Evolutionary conservation across 148 eudicot genomes (phyloP).

Genomic region (Dysphania ambrosioides): DNA sequence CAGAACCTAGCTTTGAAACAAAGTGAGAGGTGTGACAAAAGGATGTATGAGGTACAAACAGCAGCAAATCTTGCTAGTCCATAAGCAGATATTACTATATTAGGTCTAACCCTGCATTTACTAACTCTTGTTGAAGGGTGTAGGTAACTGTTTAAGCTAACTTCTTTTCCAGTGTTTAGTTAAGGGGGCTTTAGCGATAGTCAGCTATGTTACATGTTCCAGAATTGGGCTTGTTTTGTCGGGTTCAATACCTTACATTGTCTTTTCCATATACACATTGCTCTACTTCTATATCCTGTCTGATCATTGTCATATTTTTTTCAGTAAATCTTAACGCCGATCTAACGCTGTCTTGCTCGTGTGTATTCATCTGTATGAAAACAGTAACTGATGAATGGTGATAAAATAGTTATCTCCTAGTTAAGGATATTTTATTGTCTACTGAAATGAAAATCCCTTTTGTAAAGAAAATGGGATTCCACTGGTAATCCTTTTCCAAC

Average conservation of each 20-base stretch:
- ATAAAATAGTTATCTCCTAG: no score
- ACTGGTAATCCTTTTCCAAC: no score
- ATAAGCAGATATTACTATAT: neutral
- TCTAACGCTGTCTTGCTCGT: neutral
- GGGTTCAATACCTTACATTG: neutral
- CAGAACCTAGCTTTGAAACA: constrained; percentile 5
- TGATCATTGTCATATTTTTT: no score
- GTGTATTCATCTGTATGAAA: neutral
- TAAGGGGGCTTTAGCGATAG: neutral
- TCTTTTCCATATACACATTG: no score
- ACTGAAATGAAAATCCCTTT: no score
- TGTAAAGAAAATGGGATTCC: no score
- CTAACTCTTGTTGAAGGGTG: neutral
- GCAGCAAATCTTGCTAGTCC: neutral
- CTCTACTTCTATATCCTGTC: no score
- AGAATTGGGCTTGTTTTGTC: neutral
- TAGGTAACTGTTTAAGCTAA: neutral
- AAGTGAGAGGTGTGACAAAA: constrained; percentile 8
- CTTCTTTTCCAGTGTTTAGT: neutral
- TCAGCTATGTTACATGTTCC: constrained; percentile 7
- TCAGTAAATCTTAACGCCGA: neutral
- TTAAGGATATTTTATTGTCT: neutral
- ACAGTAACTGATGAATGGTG: neutral
- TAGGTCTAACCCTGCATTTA: constrained; percentile 10
- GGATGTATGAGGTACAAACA: neutral